Percentiles rank a stretch among this genome's conserved stretches.
Evolutionary conservation across 306 rosid genomes (phyloP).

Genomic region (Fagus sylvatica): DNA sequence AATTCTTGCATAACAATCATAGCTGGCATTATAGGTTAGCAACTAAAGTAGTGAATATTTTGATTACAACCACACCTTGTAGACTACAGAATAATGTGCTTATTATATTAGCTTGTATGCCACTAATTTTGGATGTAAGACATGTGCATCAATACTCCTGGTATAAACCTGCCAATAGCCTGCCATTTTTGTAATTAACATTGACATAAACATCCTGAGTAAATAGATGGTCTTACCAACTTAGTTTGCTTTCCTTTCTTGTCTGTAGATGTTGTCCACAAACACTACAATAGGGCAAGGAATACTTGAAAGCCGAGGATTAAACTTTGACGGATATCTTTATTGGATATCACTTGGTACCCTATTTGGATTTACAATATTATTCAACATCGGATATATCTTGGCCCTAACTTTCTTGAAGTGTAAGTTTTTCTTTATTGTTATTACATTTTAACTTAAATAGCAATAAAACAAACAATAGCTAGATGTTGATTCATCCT

Average conservation of each 20-base stretch:
- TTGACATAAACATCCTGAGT: not conserved
- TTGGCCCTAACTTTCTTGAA: slow-evolving; percentile 46
- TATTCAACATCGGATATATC: slow-evolving; percentile 36
- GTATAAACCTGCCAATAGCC: not conserved
- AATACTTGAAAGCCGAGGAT: slow-evolving; percentile 38
- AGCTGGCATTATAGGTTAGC: not conserved
- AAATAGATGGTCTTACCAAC: not conserved
- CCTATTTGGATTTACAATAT: slow-evolving; percentile 37
- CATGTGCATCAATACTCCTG: no score
- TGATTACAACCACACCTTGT: not conserved
- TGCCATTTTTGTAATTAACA: not conserved
- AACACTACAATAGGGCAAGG: slow-evolving; percentile 30
- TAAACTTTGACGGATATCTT: slow-evolving; percentile 25
- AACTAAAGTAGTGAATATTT: no score
- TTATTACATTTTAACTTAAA: not conserved
- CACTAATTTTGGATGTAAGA: no score
- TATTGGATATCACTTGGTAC: slow-evolving; percentile 52
- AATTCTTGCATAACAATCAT: no score
- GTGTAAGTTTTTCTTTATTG: slow-evolving; percentile 24
- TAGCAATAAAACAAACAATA: not conserved
- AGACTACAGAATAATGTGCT: slow-evolving; percentile 12
- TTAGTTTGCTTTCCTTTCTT: not conserved
- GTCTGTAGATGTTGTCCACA: slow-evolving; percentile 17
- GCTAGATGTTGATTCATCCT: not conserved
- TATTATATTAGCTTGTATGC: no score